phyloP scores from a whole-genome alignment of 2,329 filamentous ascomycete species.

The Paecilomyces formosus region DNA sequence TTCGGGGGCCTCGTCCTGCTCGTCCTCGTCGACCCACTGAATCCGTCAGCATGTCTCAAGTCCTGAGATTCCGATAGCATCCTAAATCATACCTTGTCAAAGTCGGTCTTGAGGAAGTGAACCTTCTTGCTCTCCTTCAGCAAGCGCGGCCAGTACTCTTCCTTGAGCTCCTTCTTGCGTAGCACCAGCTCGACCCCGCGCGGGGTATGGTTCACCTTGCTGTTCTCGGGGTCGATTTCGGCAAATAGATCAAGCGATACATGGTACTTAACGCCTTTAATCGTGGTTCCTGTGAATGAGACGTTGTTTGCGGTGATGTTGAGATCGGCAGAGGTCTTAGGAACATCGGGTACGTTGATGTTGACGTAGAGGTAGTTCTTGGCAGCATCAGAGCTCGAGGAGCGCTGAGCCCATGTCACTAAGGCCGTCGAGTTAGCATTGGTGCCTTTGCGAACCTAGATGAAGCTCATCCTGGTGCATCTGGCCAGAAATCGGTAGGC shows the following conservation, averaged over 20 bases:
- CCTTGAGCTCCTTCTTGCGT: slow-evolving; percentile 92
- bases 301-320: slow-evolving; percentile 72
- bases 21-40: slow-evolving; percentile 93
- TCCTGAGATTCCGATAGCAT: background rate
- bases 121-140: slow-evolving; percentile 84
- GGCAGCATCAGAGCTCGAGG: slow-evolving; percentile 65
- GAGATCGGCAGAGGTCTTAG: slow-evolving; percentile 67
- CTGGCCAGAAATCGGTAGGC: background rate
- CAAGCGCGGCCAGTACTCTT: slow-evolving; percentile 92
- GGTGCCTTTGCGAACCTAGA: background rate
- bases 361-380: slow-evolving; percentile 96
- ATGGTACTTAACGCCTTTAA: slow-evolving; percentile 79
- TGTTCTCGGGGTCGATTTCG: slow-evolving; percentile 80
- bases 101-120: slow-evolving; percentile 97
- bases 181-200: slow-evolving; percentile 87
- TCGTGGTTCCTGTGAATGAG: slow-evolving; percentile 75
- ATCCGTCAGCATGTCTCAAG: slow-evolving; percentile 7
- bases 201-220: slow-evolving; percentile 79
- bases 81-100: slow-evolving; percentile 67
- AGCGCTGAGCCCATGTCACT: slow-evolving; percentile 99
- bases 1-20: slow-evolving; percentile 83
- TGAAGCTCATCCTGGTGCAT: background rate
- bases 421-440: slow-evolving; percentile 9
- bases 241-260: slow-evolving; percentile 80
- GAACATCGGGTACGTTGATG: slow-evolving; percentile 79